Conservation (phyloP, 2,329 filamentous ascomycete genomes). For the Claviceps quebecensis region DNA sequence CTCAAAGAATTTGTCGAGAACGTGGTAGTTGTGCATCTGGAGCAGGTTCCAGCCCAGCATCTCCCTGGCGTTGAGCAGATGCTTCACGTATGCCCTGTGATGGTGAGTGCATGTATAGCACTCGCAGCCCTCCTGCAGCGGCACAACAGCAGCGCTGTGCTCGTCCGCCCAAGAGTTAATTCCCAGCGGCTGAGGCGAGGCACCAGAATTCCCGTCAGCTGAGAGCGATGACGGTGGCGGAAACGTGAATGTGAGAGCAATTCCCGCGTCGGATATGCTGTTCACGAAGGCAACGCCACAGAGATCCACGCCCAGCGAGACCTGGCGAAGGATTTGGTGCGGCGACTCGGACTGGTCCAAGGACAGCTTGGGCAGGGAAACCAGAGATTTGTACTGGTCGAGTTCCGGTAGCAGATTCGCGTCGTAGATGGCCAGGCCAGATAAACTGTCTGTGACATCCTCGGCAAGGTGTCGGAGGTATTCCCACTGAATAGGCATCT, state of each 20-base stretch:
- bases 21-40: slow-evolving; percentile 78
- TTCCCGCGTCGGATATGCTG: slow-evolving; percentile 64
- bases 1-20: slow-evolving; percentile 59
- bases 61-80: slow-evolving; percentile 79
- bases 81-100: slow-evolving; percentile 75
- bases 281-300: slow-evolving; percentile 66
- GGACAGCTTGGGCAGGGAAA: slow-evolving; percentile 56
- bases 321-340: slow-evolving; percentile 61
- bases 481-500: slow-evolving; percentile 59
- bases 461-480: slow-evolving; percentile 62
- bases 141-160: slow-evolving; percentile 47
- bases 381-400: slow-evolving; percentile 36
- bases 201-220: neutral
- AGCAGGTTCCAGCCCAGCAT: slow-evolving; percentile 94
- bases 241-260: slow-evolving; percentile 71
- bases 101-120: slow-evolving; percentile 80
- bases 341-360: slow-evolving; percentile 58
- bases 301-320: slow-evolving; percentile 66
- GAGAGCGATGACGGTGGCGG: slow-evolving; percentile 25
- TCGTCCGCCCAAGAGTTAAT: slow-evolving; percentile 60
- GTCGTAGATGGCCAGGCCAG: slow-evolving; percentile 68
- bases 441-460: slow-evolving; percentile 43
- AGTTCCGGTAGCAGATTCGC: slow-evolving; percentile 54
- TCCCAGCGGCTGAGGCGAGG: slow-evolving; percentile 40
- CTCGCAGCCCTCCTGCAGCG: slow-evolving; percentile 49